A percentile compares a stretch with the other conserved stretches of the same genome.
Evolutionary conservation across 345 rosid genomes (phyloP).

Genomic region (Eucalyptus marginata): DNA sequence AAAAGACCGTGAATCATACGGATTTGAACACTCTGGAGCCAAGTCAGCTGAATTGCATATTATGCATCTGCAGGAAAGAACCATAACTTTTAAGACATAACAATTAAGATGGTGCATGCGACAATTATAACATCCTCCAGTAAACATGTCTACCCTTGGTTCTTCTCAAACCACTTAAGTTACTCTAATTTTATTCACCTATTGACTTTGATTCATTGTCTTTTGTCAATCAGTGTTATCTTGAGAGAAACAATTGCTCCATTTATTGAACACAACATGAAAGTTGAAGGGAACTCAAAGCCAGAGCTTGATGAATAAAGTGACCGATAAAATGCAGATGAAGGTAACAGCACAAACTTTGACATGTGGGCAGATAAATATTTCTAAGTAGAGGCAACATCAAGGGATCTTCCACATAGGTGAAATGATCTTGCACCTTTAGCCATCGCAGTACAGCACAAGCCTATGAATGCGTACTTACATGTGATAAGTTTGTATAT

Average conservation of each 20-base stretch:
- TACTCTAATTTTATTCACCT: background rate
- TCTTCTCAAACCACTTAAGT: background rate
- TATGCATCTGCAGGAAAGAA: constrained; percentile 29
- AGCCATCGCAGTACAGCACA: background rate
- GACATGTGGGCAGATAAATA: background rate
- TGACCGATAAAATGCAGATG: background rate
- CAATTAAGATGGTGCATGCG: background rate
- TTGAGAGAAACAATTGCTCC: background rate
- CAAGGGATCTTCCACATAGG: background rate
- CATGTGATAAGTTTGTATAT: background rate
- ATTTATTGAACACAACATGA: background rate
- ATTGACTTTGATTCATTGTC: background rate
- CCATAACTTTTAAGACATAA: background rate
- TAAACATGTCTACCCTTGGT: background rate
- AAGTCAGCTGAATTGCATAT: constrained; percentile 80
- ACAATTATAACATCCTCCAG: background rate
- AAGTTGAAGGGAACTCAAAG: background rate
- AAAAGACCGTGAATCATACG: constrained; percentile 38
- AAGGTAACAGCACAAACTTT: background rate
- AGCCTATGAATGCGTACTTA: background rate
- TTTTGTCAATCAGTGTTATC: background rate
- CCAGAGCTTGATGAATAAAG: background rate
- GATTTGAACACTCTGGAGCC: constrained; percentile 88
- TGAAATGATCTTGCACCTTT: background rate
- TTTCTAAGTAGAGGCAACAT: background rate